Conservation (phyloP, 495 filamentous ascomycete species). For the Aspergillus olivimuriae region DNA sequence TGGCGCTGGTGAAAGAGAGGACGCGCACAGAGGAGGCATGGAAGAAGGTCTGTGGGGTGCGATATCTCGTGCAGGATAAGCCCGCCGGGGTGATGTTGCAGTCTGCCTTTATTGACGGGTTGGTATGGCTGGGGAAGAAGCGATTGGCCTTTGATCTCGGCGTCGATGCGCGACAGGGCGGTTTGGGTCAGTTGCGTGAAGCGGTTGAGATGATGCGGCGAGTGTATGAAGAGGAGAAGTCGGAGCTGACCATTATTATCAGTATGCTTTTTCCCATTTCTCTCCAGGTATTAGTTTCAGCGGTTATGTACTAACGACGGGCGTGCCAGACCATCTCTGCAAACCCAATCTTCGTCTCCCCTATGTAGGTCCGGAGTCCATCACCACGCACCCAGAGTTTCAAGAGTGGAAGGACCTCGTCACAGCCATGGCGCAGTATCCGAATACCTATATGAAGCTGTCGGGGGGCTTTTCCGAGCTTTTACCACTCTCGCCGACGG, state of each 20-base stretch:
- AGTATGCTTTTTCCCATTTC: conserved; percentile 39
- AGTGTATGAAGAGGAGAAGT: conserved; percentile 53
- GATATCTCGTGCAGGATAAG: conserved; percentile 78
- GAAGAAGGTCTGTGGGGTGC: conserved; percentile 60
- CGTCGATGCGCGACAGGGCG: conserved; percentile 64
- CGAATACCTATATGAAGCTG: conserved; percentile 76
- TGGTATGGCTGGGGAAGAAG: conserved; percentile 59
- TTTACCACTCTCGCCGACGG: conserved; percentile 31
- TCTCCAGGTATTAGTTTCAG: too few relatives aligned
- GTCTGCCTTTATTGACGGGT: conserved; percentile 56
- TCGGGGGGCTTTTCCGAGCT: conserved; percentile 77
- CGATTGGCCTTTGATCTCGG: conserved; percentile 73
- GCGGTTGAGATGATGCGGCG: conserved; percentile 64
- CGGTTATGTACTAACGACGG: too few relatives aligned
- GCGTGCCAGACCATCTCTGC: conserved; percentile 67
- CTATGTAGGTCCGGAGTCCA: conserved; percentile 22
- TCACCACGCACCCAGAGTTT: conserved; percentile 51
- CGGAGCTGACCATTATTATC: conserved; percentile 57
- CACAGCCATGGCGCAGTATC: conserved; percentile 46
- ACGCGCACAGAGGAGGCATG: conserved; percentile 27
- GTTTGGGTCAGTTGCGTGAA: conserved; percentile 65
- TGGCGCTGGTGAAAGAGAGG: conserved; percentile 35
- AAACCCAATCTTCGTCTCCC: conserved; percentile 64
- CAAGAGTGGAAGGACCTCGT: conserved; percentile 40
- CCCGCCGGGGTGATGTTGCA: conserved; percentile 53